phyloP scores from a whole-genome alignment of 2,329 filamentous ascomycete species.

The Fusarium hostae region DNA sequence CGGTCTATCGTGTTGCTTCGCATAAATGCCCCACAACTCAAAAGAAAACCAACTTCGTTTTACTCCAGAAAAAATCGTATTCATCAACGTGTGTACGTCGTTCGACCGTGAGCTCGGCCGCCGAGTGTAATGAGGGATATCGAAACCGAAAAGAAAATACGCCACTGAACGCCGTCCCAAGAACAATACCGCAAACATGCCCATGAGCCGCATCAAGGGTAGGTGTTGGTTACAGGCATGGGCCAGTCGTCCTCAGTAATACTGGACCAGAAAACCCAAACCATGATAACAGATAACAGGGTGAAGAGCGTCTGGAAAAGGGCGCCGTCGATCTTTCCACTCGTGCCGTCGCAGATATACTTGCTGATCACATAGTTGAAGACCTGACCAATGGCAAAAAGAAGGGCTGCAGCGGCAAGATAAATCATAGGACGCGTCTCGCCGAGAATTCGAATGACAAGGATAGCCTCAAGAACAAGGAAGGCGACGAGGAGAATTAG shows the following conservation, averaged over 20 bases:
- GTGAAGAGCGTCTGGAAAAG: slow-evolving; percentile 96
- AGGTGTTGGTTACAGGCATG: slow-evolving; percentile 58
- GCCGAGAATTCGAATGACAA: slow-evolving; percentile 87
- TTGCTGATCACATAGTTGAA: slow-evolving; percentile 96
- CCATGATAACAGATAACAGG: slow-evolving; percentile 79
- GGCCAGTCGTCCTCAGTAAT: slow-evolving; percentile 99
- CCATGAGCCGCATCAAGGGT: slow-evolving; percentile 47
- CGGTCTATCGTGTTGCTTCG: slow-evolving; percentile 9
- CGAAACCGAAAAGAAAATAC: slow-evolving; percentile 41
- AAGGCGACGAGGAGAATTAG: slow-evolving; percentile 90
- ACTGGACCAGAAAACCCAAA: slow-evolving; percentile 98
- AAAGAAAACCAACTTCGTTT: slow-evolving; percentile 32
- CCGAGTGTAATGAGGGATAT: slow-evolving; percentile 46
- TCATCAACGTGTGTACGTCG: slow-evolving; percentile 46
- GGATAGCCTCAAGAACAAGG: slow-evolving; percentile 82
- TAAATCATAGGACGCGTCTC: slow-evolving; percentile 95
- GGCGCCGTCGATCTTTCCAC: slow-evolving; percentile 89
- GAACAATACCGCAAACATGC: slow-evolving; percentile 25
- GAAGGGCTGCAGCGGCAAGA: slow-evolving; percentile 75
- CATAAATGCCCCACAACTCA: slow-evolving; percentile 14
- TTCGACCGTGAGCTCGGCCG: slow-evolving; percentile 42
- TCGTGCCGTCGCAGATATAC: slow-evolving; percentile 86
- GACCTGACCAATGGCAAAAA: slow-evolving; percentile 92
- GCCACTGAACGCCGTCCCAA: slow-evolving; percentile 44
- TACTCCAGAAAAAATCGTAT: slow-evolving; percentile 41